These are phyloP conservation scores for Pseudodiploospora longispora DNA, from an alignment of 2,329 filamentous ascomycete genomes.

Conservation along the genomic window DNA sequence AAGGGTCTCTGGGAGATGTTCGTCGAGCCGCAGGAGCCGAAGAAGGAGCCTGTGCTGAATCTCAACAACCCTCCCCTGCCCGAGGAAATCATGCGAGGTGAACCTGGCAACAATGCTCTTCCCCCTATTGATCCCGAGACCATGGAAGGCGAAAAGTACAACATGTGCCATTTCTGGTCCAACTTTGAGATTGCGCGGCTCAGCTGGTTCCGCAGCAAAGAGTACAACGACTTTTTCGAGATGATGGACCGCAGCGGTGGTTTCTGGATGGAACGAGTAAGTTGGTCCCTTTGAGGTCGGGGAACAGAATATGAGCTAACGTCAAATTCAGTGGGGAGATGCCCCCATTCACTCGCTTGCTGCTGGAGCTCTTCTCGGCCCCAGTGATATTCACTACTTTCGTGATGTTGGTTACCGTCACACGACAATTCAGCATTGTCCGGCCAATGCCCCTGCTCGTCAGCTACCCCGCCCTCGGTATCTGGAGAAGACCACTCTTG, in stretches of 20 bases:
- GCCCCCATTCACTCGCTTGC: slow-evolving; percentile 97
- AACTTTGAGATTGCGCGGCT: slow-evolving; percentile 97
- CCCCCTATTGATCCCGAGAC: slow-evolving; percentile 79
- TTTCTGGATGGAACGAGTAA: slow-evolving; percentile 97
- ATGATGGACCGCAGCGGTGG: slow-evolving; percentile 98
- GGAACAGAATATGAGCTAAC: slow-evolving; percentile 7
- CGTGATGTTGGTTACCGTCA: slow-evolving; percentile 97
- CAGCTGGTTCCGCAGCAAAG: slow-evolving; percentile 93
- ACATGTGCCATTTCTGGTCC: slow-evolving; percentile 99
- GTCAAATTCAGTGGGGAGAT: slow-evolving; percentile 75
- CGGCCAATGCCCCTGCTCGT: slow-evolving; percentile 83
- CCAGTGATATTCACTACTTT: slow-evolving; percentile 93
- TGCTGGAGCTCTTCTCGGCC: slow-evolving; percentile 75
- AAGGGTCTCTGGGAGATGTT: slow-evolving; percentile 99
- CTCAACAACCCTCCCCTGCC: slow-evolving; percentile 61
- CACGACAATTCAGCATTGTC: slow-evolving; percentile 97
- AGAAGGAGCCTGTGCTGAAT: slow-evolving; percentile 53
- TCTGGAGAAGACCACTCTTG: slow-evolving; percentile 70
- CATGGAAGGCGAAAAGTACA: slow-evolving; percentile 97
- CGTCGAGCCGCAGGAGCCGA: slow-evolving; percentile 63
- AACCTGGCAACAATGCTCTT: slow-evolving; percentile 62
- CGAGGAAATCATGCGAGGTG: slow-evolving; percentile 71
- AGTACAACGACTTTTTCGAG: slow-evolving; percentile 95
- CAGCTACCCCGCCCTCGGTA: slow-evolving; percentile 75
- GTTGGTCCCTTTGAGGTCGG: slow-evolving; percentile 13